Evolutionary conservation across 1,139 yeast genomes (phyloP), one percentile per base, ranked within the genome.

Genomic region (Yamadazyma sp.): DNA sequence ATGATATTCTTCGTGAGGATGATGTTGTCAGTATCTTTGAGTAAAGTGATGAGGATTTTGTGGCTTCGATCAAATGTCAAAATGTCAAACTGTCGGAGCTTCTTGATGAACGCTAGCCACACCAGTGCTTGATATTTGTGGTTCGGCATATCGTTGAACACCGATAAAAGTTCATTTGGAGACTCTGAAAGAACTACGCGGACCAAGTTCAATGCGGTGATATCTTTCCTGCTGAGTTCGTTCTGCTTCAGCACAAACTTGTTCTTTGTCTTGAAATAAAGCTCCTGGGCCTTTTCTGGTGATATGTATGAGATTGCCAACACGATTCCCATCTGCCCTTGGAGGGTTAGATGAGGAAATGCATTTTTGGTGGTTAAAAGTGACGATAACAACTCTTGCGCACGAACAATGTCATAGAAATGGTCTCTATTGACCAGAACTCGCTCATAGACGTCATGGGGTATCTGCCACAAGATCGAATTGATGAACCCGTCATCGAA

Each of bases 241-340:
- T 24, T 42, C 28, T 31, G 29, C 23, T 25, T 30, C 31, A 42
- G 9, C 15, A 30, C 11, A 27, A 54, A 61, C 32, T 57, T 59
- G 12, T 47, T 43, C 34, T 59, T 63, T 1, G 70, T 64, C n/a
- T 55, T 50, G 2, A 50, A 37, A 34, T 65, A 53, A n/a, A 70
- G 50, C 20, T 48, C 51, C 15, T 41, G 34, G 1, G 70, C 67
- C 34, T 61, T 64, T 6, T 39, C 50, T 6, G 34, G 39, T 1
- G 69, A 62, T 5, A 58, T 50, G 17, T 47, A 35, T 4, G 54
- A 48, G 6, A 70, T 53, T 0, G 69, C 62, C 17, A 69, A 43
- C 0, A 62, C 64, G 1, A 71, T 57, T 1, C 75, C 77, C 64
- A 70, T 58, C 38, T 62, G 59, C 1, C 70, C 71, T 29, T 54